Evolutionary conservation across 169 alveolate genomes (phyloP).

Genomic region (Eimeria acervulina): DNA sequence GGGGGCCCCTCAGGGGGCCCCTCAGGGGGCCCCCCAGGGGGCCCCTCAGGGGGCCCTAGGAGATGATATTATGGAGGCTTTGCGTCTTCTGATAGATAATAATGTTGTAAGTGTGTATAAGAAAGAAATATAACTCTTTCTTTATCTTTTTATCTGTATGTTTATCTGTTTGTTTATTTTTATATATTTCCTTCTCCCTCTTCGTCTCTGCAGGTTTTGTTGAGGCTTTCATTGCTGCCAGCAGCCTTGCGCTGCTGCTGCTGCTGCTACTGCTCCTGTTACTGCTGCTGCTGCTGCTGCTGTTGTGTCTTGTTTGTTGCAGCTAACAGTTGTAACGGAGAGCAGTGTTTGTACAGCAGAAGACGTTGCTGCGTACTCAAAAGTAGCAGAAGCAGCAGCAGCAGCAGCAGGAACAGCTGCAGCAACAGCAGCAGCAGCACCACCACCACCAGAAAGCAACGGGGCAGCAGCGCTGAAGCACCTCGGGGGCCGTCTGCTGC

Average conservation of each 20-base stretch:
- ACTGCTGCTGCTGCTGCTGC: background rate
- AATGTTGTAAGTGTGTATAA: background rate
- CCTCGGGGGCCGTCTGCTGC: slow-evolving; percentile 51
- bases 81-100: slow-evolving; percentile 45
- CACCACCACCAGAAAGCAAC: too few relatives aligned
- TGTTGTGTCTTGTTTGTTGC: background rate
- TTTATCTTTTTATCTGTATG: too few relatives aligned
- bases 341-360: slow-evolving; percentile 1
- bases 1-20: too few relatives aligned
- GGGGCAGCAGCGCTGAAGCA: slow-evolving; percentile 18
- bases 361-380: slow-evolving; percentile 6
- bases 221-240: too few relatives aligned
- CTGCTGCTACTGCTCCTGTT: too few relatives aligned
- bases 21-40: too few relatives aligned
- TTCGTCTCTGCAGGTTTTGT: too few relatives aligned
- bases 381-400: background rate
- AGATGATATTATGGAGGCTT: background rate
- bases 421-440: background rate
- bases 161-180: too few relatives aligned
- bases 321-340: slow-evolving; percentile 39
- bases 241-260: too few relatives aligned
- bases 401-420: background rate
- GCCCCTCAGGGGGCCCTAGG: too few relatives aligned
- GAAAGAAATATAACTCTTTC: too few relatives aligned
- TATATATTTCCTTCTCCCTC: too few relatives aligned